Evolutionary conservation across 2,329 filamentous ascomycete species (phyloP), one percentile per base, ranked within the genome.

Genomic region (Clonostachys chloroleuca): DNA sequence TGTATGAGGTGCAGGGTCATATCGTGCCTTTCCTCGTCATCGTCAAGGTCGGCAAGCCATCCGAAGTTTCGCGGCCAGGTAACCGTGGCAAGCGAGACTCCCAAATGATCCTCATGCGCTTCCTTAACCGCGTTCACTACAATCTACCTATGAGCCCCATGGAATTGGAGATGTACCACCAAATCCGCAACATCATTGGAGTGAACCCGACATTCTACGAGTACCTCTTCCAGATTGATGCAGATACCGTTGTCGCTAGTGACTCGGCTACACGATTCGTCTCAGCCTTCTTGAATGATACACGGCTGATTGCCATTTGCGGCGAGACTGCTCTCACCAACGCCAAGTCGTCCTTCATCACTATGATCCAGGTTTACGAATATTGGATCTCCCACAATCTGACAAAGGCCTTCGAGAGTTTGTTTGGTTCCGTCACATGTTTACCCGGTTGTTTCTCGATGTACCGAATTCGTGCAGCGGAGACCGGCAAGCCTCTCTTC

Each of bases 311-410:
- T 60, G 94, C 87, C 47, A 83, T 94, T 43, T 99, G 94, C 61
- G 94, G 94, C 70, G 94, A 99, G 69, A 99, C 94, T 1, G 87
- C 87, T 14, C 77, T 99, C 43, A 92, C 86, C 52, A 99, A 99
- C 63, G 88, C 91, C 50, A 96, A 96, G 67, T 80, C 87, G 7
- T 96, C 92, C 1, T 90, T 95, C 61, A 83, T 95, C 56, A 99
- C 94, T 45, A 97, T 97, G 92, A 99, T 99, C 65, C 94, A 99
- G 69, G 92, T 99, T 34, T 99, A 97, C 76, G 92, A 99, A 69
- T 99, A 99, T 78, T 99, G 92, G 74, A 99, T 99, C 60, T 97
- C 92, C 45, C 92, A 99, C 76, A 95, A 97, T 65, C 72, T 99
- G 56, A 86, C 89, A 57, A 97, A 99, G 73, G 94, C 92, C 12